Evolutionary conservation across 164 flowering plant species (phyloP).

Genomic region (Vitis rotundifolia): DNA sequence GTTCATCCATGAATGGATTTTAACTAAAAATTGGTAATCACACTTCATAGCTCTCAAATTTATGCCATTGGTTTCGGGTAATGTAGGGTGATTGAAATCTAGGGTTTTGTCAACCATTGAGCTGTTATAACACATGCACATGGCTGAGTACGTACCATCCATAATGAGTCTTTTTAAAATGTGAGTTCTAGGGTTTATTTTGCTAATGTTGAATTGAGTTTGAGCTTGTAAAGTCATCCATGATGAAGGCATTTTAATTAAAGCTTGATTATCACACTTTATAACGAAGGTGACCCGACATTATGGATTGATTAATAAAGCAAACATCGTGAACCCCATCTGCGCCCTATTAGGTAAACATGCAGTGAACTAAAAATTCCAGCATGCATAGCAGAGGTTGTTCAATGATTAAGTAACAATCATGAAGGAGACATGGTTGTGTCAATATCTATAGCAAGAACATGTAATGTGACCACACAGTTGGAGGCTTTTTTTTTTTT

Average conservation of each 20-base stretch:
- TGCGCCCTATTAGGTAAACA: slow-evolving; percentile 2
- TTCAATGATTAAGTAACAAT: not conserved
- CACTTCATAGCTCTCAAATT: too few relatives aligned
- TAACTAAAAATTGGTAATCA: too few relatives aligned
- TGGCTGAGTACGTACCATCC: too few relatives aligned
- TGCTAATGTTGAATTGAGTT: too few relatives aligned
- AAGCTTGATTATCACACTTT: not conserved
- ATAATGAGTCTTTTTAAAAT: too few relatives aligned
- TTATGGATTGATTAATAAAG: not conserved
- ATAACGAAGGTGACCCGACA: not conserved
- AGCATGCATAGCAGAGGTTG: not conserved
- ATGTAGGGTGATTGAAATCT: too few relatives aligned
- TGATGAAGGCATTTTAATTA: not conserved
- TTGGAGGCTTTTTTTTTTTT: not conserved
- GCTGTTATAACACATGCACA: too few relatives aligned
- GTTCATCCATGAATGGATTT: too few relatives aligned
- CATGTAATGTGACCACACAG: slow-evolving; percentile 3
- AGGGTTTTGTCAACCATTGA: too few relatives aligned
- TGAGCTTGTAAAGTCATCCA: too few relatives aligned
- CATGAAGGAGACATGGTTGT: slow-evolving; percentile 2
- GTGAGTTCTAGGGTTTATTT: too few relatives aligned
- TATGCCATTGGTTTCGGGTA: too few relatives aligned
- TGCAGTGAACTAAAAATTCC: not conserved
- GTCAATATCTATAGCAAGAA: not conserved
- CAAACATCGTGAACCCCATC: not conserved